Percentiles rank a stretch among this genome's conserved stretches.
Conservation (phyloP, 2,329 filamentous ascomycete species). For the Rutstroemia sp. region DNA sequence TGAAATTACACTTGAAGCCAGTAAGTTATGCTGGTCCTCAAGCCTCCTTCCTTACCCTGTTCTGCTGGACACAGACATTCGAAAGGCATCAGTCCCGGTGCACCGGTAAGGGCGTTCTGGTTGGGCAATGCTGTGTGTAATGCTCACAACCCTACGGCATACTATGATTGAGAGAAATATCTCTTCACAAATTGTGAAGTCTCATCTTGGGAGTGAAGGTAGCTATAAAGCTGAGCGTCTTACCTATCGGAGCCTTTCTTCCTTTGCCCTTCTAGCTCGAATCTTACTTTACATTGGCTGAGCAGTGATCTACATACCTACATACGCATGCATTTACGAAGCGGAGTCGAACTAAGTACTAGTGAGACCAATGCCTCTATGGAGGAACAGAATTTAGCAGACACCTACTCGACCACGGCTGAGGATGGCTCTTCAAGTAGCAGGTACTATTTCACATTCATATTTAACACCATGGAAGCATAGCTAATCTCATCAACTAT, state of each 20-base stretch:
- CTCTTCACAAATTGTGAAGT: neutral
- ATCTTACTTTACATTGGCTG: neutral
- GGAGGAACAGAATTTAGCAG: slow-evolving; percentile 1
- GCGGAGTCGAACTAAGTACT: slow-evolving; percentile 1
- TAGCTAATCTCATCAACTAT: neutral
- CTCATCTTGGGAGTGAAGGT: neutral
- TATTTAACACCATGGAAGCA: neutral
- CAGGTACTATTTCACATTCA: neutral
- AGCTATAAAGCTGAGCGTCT: neutral
- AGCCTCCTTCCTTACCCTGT: neutral
- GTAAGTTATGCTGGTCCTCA: neutral
- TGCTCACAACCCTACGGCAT: neutral
- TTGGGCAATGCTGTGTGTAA: neutral
- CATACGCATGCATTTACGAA: slow-evolving; percentile 13
- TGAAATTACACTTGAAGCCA: neutral
- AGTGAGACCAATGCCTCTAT: neutral
- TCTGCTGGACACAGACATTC: neutral
- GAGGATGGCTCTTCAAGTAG: neutral
- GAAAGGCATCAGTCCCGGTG: neutral
- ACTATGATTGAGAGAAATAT: neutral
- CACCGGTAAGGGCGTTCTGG: neutral
- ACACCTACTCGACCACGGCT: neutral
- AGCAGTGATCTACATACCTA: neutral
- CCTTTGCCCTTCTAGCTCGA: neutral
- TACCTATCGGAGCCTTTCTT: neutral